Base-by-base conservation (phyloP, 306 rosid species). In the Dryas drummondii region DNA sequence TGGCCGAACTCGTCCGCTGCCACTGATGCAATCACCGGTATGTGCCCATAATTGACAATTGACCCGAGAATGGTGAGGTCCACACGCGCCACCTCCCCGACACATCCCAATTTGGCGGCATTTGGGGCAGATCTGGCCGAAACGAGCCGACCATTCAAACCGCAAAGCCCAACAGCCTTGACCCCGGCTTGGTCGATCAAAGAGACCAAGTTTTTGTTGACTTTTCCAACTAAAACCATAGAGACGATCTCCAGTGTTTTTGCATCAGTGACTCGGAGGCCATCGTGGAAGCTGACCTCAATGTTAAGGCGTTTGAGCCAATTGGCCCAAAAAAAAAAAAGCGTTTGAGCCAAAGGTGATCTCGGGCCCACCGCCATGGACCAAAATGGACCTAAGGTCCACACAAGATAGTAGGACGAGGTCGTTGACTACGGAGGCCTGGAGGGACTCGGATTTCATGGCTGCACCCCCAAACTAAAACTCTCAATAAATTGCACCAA, bases 291-390 rank as follows among this genome's bases (percentile, higher is more conserved):
- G 49, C 78, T 86, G 5, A 91, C 88, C 61, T 84, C 82, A 79
- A 94, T 94, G 84, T 85, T 86, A 75, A 94, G 96, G 61, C 97
- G 98, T 70, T 66, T 45, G 67, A 94, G 97, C 97, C 94, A 91
- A 19, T 19, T 19, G 22, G 22, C 22, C 22, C 22, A 19, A 19
- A 19, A 19, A 19, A 19, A 19, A 19, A 19, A 19, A 19, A 19
- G 22, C 22, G 22, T 19, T 19, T 19, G 22, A 22, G 22, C 22
- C 22, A 41, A 68, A 76, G 86, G 91, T 94, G 81, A 94, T 94
- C 84, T 94, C 98, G 1, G 98, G 98, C 0, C 97, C 98, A 0
- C 98, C 98, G 72, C 97, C 98, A 65, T 94, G 98, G 74, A 94
- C 98, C 52, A 94, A 53, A 55, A 94, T 75, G 4, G 93, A 96